These are phyloP conservation scores for Fusarium beomiforme DNA, from an alignment of 2,329 filamentous ascomycete genomes.

Conservation along the genomic window DNA sequence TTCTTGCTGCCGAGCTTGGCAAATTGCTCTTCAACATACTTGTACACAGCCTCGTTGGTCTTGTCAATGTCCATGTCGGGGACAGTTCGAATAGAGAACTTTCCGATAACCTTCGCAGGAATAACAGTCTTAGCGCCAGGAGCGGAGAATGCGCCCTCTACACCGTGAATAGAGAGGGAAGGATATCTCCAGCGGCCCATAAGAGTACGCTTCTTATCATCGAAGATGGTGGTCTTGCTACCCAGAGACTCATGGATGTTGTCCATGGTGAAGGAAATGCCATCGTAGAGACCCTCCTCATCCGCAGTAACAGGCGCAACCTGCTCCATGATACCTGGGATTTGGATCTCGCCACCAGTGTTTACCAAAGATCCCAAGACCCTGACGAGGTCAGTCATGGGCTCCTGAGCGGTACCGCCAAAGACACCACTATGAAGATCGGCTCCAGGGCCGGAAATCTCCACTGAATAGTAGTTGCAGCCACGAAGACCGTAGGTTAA, in stretches of 20 bases:
- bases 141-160: slow-evolving; percentile 94
- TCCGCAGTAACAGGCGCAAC: slow-evolving; percentile 89
- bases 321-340: slow-evolving; percentile 93
- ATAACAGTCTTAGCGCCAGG: slow-evolving; percentile 98
- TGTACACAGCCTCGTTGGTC: slow-evolving; percentile 86
- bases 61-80: slow-evolving; percentile 95
- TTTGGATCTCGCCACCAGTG: slow-evolving; percentile 89
- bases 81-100: slow-evolving; percentile 98
- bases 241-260: slow-evolving; percentile 93
- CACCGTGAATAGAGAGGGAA: slow-evolving; percentile 90
- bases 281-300: slow-evolving; percentile 86
- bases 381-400: slow-evolving; percentile 94
- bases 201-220: slow-evolving; percentile 89
- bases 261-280: slow-evolving; percentile 95
- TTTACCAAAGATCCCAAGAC: slow-evolving; percentile 88
- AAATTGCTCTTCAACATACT: slow-evolving; percentile 85
- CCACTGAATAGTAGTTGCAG: slow-evolving; percentile 96
- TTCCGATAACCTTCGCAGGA: slow-evolving; percentile 95
- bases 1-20: slow-evolving; percentile 93
- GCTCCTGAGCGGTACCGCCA: slow-evolving; percentile 94
- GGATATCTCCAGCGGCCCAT: slow-evolving; percentile 98
- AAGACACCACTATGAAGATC: slow-evolving; percentile 98
- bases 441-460: slow-evolving; percentile 88
- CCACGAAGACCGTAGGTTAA: slow-evolving; percentile 96
- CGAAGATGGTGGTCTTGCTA: slow-evolving; percentile 85